phyloP scores from a whole-genome alignment of 768 basidiomycete species.

The Tricholoma flavovirens region DNA sequence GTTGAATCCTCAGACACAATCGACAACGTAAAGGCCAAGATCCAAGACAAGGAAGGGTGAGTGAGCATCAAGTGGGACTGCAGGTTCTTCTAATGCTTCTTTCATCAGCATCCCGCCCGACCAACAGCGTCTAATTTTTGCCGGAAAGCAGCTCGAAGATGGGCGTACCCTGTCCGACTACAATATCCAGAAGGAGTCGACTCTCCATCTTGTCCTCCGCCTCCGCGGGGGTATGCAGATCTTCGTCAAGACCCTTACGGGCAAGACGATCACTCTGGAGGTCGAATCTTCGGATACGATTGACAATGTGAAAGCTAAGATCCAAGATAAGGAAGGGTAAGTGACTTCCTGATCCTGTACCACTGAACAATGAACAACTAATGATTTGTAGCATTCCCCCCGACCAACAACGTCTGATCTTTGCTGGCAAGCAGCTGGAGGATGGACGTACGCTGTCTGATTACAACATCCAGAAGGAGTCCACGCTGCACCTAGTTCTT shows the following conservation, averaged over 20 bases:
- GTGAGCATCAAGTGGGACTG: slow-evolving; percentile 14
- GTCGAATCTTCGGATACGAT: slow-evolving; percentile 77
- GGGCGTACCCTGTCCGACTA: slow-evolving; percentile 70
- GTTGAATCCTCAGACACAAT: slow-evolving; percentile 69
- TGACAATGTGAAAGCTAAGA: slow-evolving; percentile 77
- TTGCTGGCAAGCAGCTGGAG: slow-evolving; percentile 93
- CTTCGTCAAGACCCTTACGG: slow-evolving; percentile 83
- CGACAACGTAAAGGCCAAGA: slow-evolving; percentile 74
- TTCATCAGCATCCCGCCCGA: slow-evolving; percentile 60
- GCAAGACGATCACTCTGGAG: slow-evolving; percentile 88
- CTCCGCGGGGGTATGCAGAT: slow-evolving; percentile 67
- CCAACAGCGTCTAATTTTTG: slow-evolving; percentile 76
- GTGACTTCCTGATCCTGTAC: slow-evolving; percentile 2
- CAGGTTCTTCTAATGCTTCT: slow-evolving; percentile 3
- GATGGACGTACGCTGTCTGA: slow-evolving; percentile 88
- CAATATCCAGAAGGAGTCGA: slow-evolving; percentile 63
- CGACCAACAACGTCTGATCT: slow-evolving; percentile 93
- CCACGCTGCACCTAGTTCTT: slow-evolving; percentile 82
- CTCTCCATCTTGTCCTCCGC: slow-evolving; percentile 49
- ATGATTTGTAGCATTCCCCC: slow-evolving; percentile 54
- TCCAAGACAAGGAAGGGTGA: slow-evolving; percentile 84
- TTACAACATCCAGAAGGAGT: slow-evolving; percentile 95
- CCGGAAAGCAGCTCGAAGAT: slow-evolving; percentile 81
- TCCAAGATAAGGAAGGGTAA: slow-evolving; percentile 77
- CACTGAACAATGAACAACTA: neutral